phyloP scores from a whole-genome alignment of 352 stramenopile species.

The Pythium diclinum region DNA sequence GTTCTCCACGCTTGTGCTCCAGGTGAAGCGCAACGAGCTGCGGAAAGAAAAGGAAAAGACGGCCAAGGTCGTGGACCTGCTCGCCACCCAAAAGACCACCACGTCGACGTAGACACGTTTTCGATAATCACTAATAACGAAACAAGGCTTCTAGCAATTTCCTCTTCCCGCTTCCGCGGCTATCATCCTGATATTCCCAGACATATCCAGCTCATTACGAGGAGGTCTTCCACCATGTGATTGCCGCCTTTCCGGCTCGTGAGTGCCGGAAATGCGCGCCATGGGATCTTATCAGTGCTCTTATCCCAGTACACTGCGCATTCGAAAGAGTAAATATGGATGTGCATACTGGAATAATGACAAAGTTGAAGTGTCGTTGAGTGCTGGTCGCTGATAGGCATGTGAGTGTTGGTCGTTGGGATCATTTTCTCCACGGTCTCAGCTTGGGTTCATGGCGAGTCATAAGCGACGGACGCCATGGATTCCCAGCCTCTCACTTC shows the following conservation, averaged over 20 bases:
- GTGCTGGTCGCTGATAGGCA: conserved; percentile 1
- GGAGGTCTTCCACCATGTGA: not conserved
- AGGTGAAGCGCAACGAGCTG: conserved; percentile 55
- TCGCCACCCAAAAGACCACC: conserved; percentile 16
- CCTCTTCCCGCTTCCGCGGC: not conserved
- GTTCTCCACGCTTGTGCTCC: conserved; percentile 70
- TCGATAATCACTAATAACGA: not conserved
- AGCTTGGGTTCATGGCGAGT: conserved; percentile 10
- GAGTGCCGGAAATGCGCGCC: not conserved
- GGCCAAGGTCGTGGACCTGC: conserved; percentile 64
- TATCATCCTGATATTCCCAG: not conserved
- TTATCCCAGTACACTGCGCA: not conserved
- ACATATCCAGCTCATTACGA: not conserved
- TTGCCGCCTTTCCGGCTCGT: not conserved
- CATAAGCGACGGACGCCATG: not conserved
- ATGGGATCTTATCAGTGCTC: not conserved
- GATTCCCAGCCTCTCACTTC: conserved; percentile 9
- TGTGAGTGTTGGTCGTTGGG: conserved; percentile 18
- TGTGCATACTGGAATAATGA: not conserved
- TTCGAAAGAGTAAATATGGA: no score
- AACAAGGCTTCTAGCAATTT: not conserved
- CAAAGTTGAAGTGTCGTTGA: conserved; percentile 14
- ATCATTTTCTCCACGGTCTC: conserved; percentile 9
- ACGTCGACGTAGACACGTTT: not conserved
- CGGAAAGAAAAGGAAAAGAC: conserved; percentile 53